Conservation (phyloP, 495 filamentous ascomycete genomes). For the Clavariopsis aquatica region DNA sequence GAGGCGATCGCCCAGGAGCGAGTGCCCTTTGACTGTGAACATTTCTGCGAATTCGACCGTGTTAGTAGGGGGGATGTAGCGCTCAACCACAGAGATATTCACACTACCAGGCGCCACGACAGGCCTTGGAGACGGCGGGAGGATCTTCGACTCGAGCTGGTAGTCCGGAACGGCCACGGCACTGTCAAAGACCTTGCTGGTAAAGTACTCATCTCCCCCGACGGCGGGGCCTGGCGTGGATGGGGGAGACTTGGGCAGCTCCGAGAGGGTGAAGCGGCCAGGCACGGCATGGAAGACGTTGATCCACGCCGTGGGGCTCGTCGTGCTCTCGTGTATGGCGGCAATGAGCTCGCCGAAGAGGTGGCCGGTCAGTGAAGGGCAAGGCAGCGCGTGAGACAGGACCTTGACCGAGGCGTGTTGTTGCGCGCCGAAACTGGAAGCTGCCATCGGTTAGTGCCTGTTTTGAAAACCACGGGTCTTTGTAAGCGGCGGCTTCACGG, state of each 20-base stretch:
- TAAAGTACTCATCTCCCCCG: slow-evolving; percentile 59
- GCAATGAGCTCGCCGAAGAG: slow-evolving; percentile 56
- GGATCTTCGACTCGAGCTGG: slow-evolving; percentile 46
- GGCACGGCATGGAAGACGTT: slow-evolving; percentile 66
- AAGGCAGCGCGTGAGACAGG: slow-evolving; percentile 65
- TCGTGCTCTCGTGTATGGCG: slow-evolving; percentile 54
- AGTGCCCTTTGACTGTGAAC: slow-evolving; percentile 57
- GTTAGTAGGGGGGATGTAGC: slow-evolving; percentile 68
- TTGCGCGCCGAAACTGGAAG: slow-evolving; percentile 4
- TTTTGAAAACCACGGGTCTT: background rate
- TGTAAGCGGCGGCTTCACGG: no score
- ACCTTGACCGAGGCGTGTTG: slow-evolving; percentile 53
- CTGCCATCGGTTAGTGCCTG: slow-evolving; percentile 16
- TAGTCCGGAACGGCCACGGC: slow-evolving; percentile 60
- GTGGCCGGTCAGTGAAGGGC: slow-evolving; percentile 55
- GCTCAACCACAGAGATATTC: slow-evolving; percentile 67
- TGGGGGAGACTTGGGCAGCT: slow-evolving; percentile 63
- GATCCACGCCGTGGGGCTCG: slow-evolving; percentile 56
- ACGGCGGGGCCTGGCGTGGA: slow-evolving; percentile 56
- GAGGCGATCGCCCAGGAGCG: slow-evolving; percentile 67
- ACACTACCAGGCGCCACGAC: slow-evolving; percentile 66
- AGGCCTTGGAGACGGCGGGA: slow-evolving; percentile 55
- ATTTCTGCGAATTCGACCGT: slow-evolving; percentile 61
- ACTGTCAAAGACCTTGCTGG: slow-evolving; percentile 56
- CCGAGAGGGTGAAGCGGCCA: slow-evolving; percentile 61